phyloP scores from a whole-genome alignment of 768 basidiomycete species.

The Termitomyces sp. region DNA sequence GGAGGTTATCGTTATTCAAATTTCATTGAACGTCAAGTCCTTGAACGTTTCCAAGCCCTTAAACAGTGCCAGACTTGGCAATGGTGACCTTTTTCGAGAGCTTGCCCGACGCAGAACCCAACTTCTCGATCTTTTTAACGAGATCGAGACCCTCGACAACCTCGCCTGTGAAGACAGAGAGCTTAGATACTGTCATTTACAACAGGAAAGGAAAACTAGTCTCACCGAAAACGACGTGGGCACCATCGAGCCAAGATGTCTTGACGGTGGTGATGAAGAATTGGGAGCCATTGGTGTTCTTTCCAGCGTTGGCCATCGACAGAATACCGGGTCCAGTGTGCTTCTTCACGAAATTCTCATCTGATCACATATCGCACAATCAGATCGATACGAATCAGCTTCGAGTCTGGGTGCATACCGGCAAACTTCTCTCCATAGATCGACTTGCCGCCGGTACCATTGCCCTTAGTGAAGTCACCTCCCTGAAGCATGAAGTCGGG shows the following conservation, averaged over 20 bases:
- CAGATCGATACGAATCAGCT: background rate
- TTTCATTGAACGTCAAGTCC: background rate
- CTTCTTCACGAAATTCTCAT: slow-evolving; percentile 81
- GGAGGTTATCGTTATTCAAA: background rate
- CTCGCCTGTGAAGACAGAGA: slow-evolving; percentile 37
- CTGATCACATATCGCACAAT: slow-evolving; percentile 29
- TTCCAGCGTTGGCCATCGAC: slow-evolving; percentile 80
- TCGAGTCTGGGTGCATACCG: slow-evolving; percentile 35
- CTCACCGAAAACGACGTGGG: slow-evolving; percentile 84
- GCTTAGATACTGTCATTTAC: background rate
- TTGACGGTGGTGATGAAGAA: slow-evolving; percentile 89
- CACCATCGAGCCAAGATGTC: slow-evolving; percentile 79
- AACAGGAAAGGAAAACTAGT: background rate
- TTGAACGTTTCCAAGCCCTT: slow-evolving; percentile 46
- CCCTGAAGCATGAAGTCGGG: slow-evolving; percentile 87
- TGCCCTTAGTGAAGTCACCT: slow-evolving; percentile 72
- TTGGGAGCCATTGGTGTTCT: slow-evolving; percentile 81
- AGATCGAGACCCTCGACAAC: slow-evolving; percentile 64
- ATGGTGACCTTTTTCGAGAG: slow-evolving; percentile 51
- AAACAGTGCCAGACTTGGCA: slow-evolving; percentile 47
- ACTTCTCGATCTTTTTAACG: slow-evolving; percentile 41
- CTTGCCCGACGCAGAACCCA: slow-evolving; percentile 36
- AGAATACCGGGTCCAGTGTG: slow-evolving; percentile 69
- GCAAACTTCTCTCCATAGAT: slow-evolving; percentile 70
- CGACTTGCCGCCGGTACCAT: slow-evolving; percentile 83